Conservation (phyloP, 2,329 filamentous ascomycete genomes). For the Fusarium dlaminii region DNA sequence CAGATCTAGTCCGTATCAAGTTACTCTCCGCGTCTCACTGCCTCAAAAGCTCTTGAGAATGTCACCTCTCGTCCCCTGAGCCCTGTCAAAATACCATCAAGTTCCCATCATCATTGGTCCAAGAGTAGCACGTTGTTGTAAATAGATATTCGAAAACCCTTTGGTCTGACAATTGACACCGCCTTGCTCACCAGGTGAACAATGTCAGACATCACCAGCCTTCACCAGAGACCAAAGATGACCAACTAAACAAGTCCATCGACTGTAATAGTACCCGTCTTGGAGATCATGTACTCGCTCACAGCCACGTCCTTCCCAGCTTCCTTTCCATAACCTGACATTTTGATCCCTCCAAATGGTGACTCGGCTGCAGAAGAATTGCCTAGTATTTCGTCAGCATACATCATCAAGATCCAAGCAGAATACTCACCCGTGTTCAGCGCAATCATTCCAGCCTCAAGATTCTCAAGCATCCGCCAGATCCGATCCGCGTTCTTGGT, state of each 20-base stretch:
- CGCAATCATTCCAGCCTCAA: conserved; percentile 33
- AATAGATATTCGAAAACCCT: neutral
- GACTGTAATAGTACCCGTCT: conserved; percentile 41
- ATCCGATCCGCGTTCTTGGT: conserved; percentile 19
- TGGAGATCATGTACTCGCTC: conserved; percentile 54
- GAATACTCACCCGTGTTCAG: conserved; percentile 3
- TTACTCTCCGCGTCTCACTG: neutral
- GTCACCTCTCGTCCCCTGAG: neutral
- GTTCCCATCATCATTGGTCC: neutral
- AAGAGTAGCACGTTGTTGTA: neutral
- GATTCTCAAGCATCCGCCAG: conserved; percentile 24
- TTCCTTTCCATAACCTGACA: conserved; percentile 33
- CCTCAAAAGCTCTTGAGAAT: accelerated
- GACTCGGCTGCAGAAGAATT: conserved; percentile 49
- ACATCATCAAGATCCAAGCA: accelerated
- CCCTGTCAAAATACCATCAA: neutral
- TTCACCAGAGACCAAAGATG: too few species aligned
- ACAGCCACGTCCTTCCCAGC: conserved; percentile 55
- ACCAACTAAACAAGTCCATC: neutral
- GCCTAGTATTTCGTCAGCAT: neutral
- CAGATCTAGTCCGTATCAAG: neutral
- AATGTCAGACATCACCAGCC: neutral
- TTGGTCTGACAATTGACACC: neutral
- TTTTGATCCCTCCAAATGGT: conserved; percentile 43
- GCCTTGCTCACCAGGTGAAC: neutral